Conservation (phyloP, 345 rosid genomes). For the Nephelium lappaceum region DNA sequence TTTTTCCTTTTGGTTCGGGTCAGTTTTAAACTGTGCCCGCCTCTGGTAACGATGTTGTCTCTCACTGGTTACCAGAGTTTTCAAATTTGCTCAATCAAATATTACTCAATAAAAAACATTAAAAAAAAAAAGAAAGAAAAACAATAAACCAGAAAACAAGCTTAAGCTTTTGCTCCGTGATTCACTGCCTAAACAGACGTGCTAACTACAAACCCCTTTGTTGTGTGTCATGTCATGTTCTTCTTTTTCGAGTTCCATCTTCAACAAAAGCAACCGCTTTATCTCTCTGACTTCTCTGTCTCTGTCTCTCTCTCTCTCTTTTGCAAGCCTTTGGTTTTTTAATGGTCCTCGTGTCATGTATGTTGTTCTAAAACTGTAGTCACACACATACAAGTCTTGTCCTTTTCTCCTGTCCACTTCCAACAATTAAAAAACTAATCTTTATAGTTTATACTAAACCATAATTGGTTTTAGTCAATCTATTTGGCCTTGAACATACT, state of each 20-base stretch:
- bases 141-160: too few relatives aligned
- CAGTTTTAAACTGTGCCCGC: too few relatives aligned
- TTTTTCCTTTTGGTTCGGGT: too few relatives aligned
- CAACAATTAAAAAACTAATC: constrained; percentile 7
- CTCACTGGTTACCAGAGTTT: not conserved
- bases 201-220: constrained; percentile 13
- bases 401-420: constrained; percentile 15
- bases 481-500: not conserved
- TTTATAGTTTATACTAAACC: not conserved
- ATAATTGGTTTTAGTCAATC: constrained; percentile 9
- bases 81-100: not conserved
- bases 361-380: not conserved
- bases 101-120: not conserved
- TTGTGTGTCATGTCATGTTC: constrained; percentile 4
- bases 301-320: not conserved
- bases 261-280: not conserved
- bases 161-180: constrained; percentile 3
- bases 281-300: not conserved
- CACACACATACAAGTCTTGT: constrained; percentile 5
- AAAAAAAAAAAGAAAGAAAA: not conserved
- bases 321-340: not conserved
- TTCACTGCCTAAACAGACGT: constrained; percentile 22
- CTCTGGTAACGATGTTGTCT: too few relatives aligned
- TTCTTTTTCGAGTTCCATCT: not conserved
- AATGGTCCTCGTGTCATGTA: not conserved